These are phyloP conservation scores for Dothistroma septosporum DNA, from an alignment of 2,329 filamentous ascomycete genomes.

Conservation along the genomic window DNA sequence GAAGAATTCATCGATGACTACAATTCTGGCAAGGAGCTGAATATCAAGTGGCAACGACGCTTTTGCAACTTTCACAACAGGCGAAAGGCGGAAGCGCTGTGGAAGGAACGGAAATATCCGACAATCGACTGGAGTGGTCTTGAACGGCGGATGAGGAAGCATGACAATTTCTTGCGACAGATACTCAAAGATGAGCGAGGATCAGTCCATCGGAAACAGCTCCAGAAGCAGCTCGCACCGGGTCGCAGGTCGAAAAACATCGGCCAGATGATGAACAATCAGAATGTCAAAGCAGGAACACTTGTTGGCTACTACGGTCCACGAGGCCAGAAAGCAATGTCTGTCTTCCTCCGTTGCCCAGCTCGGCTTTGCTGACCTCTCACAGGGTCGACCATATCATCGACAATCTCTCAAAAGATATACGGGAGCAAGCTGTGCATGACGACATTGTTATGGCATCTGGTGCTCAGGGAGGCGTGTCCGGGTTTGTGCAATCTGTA, in stretches of 20 bases:
- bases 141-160: slow-evolving; percentile 24
- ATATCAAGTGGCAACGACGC: slow-evolving; percentile 30
- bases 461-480: slow-evolving; percentile 34
- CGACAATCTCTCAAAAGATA: slow-evolving; percentile 23
- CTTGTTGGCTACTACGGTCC: slow-evolving; percentile 37
- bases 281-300: slow-evolving; percentile 10
- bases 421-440: slow-evolving; percentile 28
- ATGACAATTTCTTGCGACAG: slow-evolving; percentile 23
- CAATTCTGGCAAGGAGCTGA: slow-evolving; percentile 22
- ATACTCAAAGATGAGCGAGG: slow-evolving; percentile 25
- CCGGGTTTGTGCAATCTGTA: slow-evolving; percentile 36
- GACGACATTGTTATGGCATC: slow-evolving; percentile 32
- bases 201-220: slow-evolving; percentile 27
- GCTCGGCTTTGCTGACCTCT: background rate
- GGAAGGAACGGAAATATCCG: slow-evolving; percentile 32
- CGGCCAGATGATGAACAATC: slow-evolving; percentile 13
- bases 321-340: slow-evolving; percentile 35
- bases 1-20: slow-evolving; percentile 32
- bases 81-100: slow-evolving; percentile 26
- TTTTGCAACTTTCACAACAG: slow-evolving; percentile 35
- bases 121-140: slow-evolving; percentile 33
- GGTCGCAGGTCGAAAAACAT: slow-evolving; percentile 18
- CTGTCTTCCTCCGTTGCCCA: slow-evolving; percentile 7
- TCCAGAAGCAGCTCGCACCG: slow-evolving; percentile 24
- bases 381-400: slow-evolving; percentile 34